These are phyloP conservation scores for Ceratocystis papillata DNA, from an alignment of 2,329 filamentous ascomycete genomes.

Conservation along the genomic window DNA sequence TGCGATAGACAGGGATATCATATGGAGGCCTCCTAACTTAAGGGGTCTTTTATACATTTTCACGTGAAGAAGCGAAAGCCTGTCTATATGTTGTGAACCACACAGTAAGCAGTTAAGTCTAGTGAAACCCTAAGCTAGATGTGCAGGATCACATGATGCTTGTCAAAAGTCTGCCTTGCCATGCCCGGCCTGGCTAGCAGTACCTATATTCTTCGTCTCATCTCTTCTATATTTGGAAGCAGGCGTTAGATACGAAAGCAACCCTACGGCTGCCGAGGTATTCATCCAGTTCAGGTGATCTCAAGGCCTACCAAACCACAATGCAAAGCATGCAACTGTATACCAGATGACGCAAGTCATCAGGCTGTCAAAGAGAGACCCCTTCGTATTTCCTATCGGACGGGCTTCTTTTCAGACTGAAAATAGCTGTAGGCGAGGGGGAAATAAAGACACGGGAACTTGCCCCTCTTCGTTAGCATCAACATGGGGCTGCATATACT, in stretches of 20 bases:
- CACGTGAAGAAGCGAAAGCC: background rate
- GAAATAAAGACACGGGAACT: no score
- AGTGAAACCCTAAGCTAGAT: background rate
- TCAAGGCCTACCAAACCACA: background rate
- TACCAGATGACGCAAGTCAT: no score
- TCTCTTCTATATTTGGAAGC: conserved; percentile 11
- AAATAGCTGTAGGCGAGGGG: no score
- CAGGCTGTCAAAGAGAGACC: no score
- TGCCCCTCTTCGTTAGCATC: background rate
- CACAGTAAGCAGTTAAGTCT: background rate
- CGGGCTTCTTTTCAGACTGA: no score
- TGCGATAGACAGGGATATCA: background rate
- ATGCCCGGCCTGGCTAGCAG: background rate
- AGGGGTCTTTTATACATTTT: background rate
- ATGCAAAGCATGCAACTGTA: background rate
- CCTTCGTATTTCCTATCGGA: no score
- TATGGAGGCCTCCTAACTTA: background rate
- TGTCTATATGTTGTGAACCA: background rate
- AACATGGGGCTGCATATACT: background rate
- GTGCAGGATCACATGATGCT: background rate
- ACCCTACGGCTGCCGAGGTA: background rate
- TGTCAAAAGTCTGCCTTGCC: conserved; percentile 2
- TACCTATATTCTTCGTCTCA: background rate
- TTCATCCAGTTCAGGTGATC: background rate
- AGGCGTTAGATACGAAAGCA: background rate